Conservation (phyloP, 1,284 basidiomycete species). For the Chalciporus sp. region DNA sequence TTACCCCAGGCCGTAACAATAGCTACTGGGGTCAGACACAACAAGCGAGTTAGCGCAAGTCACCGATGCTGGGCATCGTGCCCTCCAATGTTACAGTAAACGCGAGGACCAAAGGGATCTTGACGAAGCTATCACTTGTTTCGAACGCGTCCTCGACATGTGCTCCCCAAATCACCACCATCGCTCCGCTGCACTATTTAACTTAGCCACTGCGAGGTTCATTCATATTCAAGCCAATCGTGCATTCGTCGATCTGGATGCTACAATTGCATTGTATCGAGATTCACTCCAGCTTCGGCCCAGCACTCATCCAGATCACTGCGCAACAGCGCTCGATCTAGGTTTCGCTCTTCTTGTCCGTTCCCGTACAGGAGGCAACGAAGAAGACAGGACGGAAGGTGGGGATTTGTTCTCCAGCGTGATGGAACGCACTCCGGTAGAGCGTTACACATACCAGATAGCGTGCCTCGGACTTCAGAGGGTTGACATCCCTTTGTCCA, state of each 20-base stretch:
- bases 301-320: slow-evolving; percentile 3
- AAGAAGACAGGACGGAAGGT: neutral
- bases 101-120: too few species aligned
- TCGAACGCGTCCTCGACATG: slow-evolving; percentile 5
- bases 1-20: too few species aligned
- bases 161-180: slow-evolving; percentile 10
- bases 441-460: neutral
- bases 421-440: too few species aligned
- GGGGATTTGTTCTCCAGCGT: neutral
- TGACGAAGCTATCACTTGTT: neutral
- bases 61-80: too few species aligned
- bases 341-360: neutral
- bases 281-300: slow-evolving; percentile 3
- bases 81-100: too few species aligned
- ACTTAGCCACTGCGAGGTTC: slow-evolving; percentile 12
- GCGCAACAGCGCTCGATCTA: slow-evolving; percentile 3
- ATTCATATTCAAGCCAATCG: neutral
- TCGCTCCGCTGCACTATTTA: slow-evolving; percentile 8
- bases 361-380: neutral
- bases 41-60: too few species aligned
- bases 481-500: neutral
- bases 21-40: too few species aligned
- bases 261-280: slow-evolving; percentile 2
- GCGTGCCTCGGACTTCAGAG: neutral
- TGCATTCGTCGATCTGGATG: neutral